These are phyloP conservation scores for Orbilia blumenaviensis DNA, from an alignment of 2,329 filamentous ascomycete species.

Conservation along the genomic window DNA sequence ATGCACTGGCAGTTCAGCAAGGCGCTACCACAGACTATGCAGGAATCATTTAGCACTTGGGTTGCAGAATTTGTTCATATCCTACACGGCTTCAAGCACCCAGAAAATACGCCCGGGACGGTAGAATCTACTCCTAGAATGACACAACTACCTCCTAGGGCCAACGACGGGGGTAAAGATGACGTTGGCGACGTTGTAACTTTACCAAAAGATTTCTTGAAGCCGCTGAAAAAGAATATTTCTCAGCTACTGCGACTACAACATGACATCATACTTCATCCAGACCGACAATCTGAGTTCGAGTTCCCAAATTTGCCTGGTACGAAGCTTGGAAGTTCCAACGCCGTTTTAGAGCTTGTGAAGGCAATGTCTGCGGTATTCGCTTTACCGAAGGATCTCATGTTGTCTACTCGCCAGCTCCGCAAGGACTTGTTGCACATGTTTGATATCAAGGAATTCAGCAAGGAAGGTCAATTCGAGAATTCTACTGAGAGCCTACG, in stretches of 20 bases:
- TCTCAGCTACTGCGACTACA: constrained; percentile 81
- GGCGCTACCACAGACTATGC: constrained; percentile 81
- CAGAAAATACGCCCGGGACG: constrained; percentile 64
- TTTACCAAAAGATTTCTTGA: constrained; percentile 83
- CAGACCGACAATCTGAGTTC: constrained; percentile 87
- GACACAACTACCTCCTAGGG: constrained; percentile 71
- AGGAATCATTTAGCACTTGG: constrained; percentile 89
- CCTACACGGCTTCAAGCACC: constrained; percentile 87
- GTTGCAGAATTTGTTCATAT: constrained; percentile 92
- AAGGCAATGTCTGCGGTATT: constrained; percentile 94
- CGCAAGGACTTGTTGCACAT: constrained; percentile 87
- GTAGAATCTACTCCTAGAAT: constrained; percentile 65
- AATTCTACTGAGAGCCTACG: constrained; percentile 82
- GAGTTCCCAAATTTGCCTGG: constrained; percentile 82
- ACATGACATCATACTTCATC: constrained; percentile 86
- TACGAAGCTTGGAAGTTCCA: constrained; percentile 69
- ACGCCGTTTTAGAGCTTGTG: constrained; percentile 87
- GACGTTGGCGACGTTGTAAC: constrained; percentile 70
- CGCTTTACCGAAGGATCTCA: constrained; percentile 87
- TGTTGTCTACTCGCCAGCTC: constrained; percentile 83
- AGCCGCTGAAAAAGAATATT: constrained; percentile 89
- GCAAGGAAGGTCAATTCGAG: constrained; percentile 81
- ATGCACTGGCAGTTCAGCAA: constrained; percentile 99
- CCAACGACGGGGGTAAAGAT: constrained; percentile 65
- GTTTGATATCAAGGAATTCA: constrained; percentile 95